Evolutionary conservation across 768 basidiomycete genomes (phyloP), one percentile per base, ranked within the genome.

Genomic region (Coprinopsis cinerea): DNA sequence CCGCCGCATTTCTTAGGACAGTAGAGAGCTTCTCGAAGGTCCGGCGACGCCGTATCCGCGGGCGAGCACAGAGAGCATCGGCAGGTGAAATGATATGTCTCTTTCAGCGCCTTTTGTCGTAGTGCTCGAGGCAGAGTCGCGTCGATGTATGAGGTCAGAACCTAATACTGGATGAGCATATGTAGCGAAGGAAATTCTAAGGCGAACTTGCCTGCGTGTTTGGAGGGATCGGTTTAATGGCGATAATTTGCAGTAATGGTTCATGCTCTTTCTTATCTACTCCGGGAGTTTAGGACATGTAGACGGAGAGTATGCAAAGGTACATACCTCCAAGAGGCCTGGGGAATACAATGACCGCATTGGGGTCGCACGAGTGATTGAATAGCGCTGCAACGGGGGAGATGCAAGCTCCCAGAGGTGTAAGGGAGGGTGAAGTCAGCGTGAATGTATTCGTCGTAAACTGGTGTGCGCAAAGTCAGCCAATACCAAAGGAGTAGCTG

Each of bases 361-460:
- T 94, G 0, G 91, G 90, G 18, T 79, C 75, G 60, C 92, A 94
- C 0, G 87, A 88, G 60, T 97, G 93, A 60, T 96, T 96, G 49
- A 88, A 77, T 10, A 96, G 70, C 0, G 93, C 93, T 3, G 85
- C 68, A 0, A 78, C 59, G 0, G 94, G 93, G 0, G 89, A 88
- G 13, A 94, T 76, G n/a, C 85, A 81, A 1, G 84, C 83, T 4
- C 95, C 95, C 28, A 97, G 72, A 0, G 93, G 86, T 1, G 80
- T 77, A 14, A 98, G 70, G 3, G 87, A 76, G 0, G 88, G 82
- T 0, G 85, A 78, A 1, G 92, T 85, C 9, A 96, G 68, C 0
- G 93, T 86, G 60, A 97, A 88, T 0, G 95, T 85, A 62, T 99
- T 99, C 5, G 90, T 88, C 9, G 82, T 79, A 62, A 97, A 93